Evolutionary conservation across 257 asterid species (phyloP).

Genomic region (Ilex aquifolium): DNA sequence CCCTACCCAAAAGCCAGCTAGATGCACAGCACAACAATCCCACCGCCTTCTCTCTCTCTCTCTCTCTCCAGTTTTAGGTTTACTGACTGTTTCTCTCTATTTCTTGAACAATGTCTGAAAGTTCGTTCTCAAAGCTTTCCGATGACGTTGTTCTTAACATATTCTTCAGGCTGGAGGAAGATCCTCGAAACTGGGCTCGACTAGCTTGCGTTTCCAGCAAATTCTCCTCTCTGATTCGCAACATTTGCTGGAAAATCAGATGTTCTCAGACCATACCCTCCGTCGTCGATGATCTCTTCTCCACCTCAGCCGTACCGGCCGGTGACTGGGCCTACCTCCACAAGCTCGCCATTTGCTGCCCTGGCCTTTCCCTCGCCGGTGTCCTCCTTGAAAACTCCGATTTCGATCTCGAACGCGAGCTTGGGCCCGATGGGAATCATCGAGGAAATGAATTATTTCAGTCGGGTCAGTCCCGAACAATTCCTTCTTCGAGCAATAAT

Average conservation of each 20-base stretch:
- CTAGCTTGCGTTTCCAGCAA: constrained; percentile 74
- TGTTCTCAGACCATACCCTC: constrained; percentile 63
- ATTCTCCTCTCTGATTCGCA: constrained; percentile 57
- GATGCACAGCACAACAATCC: too few relatives aligned
- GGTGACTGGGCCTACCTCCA: constrained; percentile 78
- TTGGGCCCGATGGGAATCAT: constrained; percentile 66
- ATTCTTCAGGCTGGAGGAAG: constrained; percentile 66
- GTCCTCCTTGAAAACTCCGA: constrained; percentile 84
- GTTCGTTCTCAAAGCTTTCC: constrained; percentile 54
- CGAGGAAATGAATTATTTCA: constrained; percentile 6
- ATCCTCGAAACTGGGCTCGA: constrained; percentile 88
- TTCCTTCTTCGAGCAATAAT: constrained; percentile 27
- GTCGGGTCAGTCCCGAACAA: constrained; percentile 1
- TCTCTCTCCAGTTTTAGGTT: too few relatives aligned
- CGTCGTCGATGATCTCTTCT: constrained; percentile 64
- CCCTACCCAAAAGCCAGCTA: too few relatives aligned
- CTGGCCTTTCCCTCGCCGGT: constrained; percentile 78
- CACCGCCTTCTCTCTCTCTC: too few relatives aligned
- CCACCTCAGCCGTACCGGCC: constrained; percentile 23
- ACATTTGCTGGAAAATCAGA: constrained; percentile 60
- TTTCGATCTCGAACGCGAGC: constrained; percentile 87
- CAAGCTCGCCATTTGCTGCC: constrained; percentile 89
- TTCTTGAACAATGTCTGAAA: neutral
- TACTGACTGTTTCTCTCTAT: too few relatives aligned
- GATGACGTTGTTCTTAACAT: constrained; percentile 81